A percentile compares a stretch with the other conserved stretches of the same genome.
Evolutionary conservation across 805 yeast genomes (phyloP).

Genomic region (Spathaspora gorwiae): DNA sequence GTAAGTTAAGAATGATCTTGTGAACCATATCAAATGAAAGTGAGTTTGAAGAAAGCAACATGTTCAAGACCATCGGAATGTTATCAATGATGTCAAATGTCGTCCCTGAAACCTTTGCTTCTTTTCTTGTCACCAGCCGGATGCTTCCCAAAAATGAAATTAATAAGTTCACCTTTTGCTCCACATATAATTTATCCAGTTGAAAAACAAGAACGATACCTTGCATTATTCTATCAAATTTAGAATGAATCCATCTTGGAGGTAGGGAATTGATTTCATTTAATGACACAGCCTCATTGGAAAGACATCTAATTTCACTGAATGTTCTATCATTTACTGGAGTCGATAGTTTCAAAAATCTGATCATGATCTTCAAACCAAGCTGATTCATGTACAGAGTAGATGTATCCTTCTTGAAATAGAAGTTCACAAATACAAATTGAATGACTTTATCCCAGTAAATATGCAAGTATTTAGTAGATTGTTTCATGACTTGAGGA

Average conservation of each 20-base stretch:
- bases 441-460: constrained; percentile 37
- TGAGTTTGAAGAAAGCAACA: constrained; percentile 14
- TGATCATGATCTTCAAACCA: constrained; percentile 23
- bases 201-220: constrained; percentile 18
- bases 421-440: constrained; percentile 27
- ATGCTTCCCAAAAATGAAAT: constrained; percentile 21
- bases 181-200: constrained; percentile 18
- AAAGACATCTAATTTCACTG: constrained; percentile 26
- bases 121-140: constrained; percentile 26
- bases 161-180: constrained; percentile 21
- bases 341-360: constrained; percentile 19
- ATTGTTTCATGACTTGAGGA: constrained; percentile 11
- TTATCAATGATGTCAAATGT: constrained; percentile 31
- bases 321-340: constrained; percentile 17
- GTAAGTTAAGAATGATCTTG: constrained; percentile 22
- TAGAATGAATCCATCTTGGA: constrained; percentile 29
- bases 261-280: constrained; percentile 28
- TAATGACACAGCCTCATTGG: constrained; percentile 26
- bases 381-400: constrained; percentile 21
- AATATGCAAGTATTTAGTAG: constrained; percentile 23
- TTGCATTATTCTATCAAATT: constrained; percentile 28
- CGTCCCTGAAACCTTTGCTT: constrained; percentile 21
- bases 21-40: constrained; percentile 17
- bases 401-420: constrained; percentile 26
- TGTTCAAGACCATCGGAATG: constrained; percentile 21